Conservation (phyloP, 495 filamentous ascomycete species). For the Penicillium pulvis region DNA sequence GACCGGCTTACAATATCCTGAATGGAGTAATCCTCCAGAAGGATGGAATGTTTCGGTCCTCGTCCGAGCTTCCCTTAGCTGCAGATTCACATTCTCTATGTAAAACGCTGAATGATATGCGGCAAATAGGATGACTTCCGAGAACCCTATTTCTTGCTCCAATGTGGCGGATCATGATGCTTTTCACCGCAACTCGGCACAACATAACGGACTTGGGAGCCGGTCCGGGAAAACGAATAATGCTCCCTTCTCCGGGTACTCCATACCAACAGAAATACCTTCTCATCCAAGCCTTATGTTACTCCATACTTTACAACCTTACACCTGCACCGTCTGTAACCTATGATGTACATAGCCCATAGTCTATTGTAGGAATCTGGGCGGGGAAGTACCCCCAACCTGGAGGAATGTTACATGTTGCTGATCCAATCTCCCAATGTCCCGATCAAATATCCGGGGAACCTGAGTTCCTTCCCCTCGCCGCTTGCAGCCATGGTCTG, state of each 20-base stretch:
- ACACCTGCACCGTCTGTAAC: not conserved
- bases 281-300: not conserved
- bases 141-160: not conserved
- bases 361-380: not conserved
- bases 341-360: not conserved
- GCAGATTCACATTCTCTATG: not conserved
- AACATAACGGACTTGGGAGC: not conserved
- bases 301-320: not conserved
- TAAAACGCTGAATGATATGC: not conserved
- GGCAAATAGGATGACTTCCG: not conserved
- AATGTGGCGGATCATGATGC: no score
- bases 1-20: not conserved
- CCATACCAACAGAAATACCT: not conserved
- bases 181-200: not conserved
- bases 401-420: not conserved
- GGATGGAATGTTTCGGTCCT: not conserved
- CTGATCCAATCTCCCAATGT: not conserved
- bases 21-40: conserved; percentile 6
- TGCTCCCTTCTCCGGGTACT: not conserved
- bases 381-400: not conserved
- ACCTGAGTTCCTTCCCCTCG: not conserved
- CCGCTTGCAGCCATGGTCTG: not conserved
- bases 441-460: conserved; percentile 14
- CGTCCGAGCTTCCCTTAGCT: conserved; percentile 6
- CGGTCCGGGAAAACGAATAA: not conserved